These are phyloP conservation scores for Quercus glauca DNA, from an alignment of 306 rosid genomes.

Conservation along the genomic window DNA sequence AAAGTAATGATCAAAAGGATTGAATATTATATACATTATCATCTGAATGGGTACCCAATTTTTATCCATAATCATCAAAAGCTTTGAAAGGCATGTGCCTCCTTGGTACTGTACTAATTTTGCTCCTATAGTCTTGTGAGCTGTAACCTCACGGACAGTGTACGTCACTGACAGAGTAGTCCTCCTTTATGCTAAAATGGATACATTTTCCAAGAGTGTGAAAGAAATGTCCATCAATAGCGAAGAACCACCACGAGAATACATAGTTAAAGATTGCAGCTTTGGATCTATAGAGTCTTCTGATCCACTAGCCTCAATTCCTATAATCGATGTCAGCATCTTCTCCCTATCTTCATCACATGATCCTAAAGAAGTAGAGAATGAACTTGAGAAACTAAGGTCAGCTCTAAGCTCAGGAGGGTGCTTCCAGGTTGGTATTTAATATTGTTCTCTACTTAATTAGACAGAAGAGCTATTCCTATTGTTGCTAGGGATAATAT, in stretches of 20 bases:
- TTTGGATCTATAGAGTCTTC: constrained; percentile 27
- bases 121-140: too few species aligned
- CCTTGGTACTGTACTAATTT: too few species aligned
- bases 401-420: constrained; percentile 60
- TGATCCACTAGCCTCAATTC: constrained; percentile 23
- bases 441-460: neutral
- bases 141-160: too few species aligned
- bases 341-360: constrained; percentile 17
- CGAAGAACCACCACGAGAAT: constrained; percentile 40
- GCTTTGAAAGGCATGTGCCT: too few species aligned
- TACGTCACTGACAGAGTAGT: too few species aligned
- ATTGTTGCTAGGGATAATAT: too few species aligned
- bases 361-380: constrained; percentile 3
- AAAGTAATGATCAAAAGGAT: too few species aligned
- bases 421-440: constrained; percentile 62
- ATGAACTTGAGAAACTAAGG: constrained; percentile 44
- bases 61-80: too few species aligned
- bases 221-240: constrained; percentile 48
- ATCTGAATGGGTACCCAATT: too few species aligned
- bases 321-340: constrained; percentile 44
- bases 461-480: neutral
- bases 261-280: constrained; percentile 23
- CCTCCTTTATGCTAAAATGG: neutral
- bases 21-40: too few species aligned
- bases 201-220: constrained; percentile 21